These are phyloP conservation scores for Pestalotiopsis sp. DNA, from an alignment of 2,329 filamentous ascomycete species.

Conservation along the genomic window DNA sequence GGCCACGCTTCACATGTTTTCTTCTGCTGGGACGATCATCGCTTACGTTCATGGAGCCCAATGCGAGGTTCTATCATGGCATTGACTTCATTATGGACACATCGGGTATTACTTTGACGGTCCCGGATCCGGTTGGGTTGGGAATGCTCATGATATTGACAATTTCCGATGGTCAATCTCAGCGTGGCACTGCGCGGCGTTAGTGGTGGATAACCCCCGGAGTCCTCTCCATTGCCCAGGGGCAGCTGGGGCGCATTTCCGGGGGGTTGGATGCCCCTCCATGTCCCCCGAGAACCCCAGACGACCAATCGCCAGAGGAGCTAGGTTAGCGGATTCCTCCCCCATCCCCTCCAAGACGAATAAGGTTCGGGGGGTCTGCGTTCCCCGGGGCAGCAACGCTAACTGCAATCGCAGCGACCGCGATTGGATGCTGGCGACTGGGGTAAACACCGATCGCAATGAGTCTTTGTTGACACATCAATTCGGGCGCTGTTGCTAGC, in stretches of 20 bases:
- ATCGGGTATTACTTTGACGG: not conserved
- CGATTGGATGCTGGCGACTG: not conserved
- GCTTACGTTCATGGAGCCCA: no score
- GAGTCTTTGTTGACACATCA: constrained; percentile 6
- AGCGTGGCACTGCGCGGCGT: not conserved
- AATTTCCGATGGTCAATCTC: not conserved
- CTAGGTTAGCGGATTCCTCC: not conserved
- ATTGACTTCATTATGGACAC: no score
- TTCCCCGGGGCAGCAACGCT: not conserved
- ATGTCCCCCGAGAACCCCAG: not conserved
- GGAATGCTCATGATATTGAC: not conserved
- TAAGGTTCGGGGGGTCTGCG: not conserved
- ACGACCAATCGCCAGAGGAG: not conserved
- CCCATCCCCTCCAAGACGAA: not conserved
- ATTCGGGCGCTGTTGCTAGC: not conserved
- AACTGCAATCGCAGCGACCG: not conserved
- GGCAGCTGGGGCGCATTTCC: not conserved
- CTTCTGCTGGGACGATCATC: no score
- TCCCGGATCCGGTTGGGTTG: not conserved
- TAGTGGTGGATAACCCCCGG: not conserved
- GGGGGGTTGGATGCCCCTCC: not conserved
- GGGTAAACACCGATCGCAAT: constrained; percentile 10
- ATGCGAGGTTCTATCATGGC: no score
- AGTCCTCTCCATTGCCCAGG: not conserved
- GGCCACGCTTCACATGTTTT: no score